A percentile compares a stretch with the other conserved stretches of the same genome.
Conservation (phyloP, 2,329 filamentous ascomycete species). For the Trichoderma breve region DNA sequence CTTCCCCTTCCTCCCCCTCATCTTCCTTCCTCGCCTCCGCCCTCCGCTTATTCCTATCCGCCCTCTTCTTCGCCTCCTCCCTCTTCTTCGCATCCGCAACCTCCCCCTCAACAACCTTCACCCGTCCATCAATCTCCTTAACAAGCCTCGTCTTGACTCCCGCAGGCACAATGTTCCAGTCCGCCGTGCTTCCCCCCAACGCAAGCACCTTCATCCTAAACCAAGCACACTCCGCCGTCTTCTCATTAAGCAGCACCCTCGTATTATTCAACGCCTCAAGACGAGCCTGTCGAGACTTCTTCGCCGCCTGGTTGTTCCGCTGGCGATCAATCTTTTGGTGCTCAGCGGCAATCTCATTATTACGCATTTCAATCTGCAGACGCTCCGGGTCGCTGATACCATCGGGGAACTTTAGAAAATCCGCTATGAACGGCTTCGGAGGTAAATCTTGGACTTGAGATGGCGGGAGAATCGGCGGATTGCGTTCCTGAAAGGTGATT, state of each 20-base stretch:
- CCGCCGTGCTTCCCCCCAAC: constrained; percentile 25
- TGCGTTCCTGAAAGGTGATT: constrained; percentile 23
- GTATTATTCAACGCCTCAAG: constrained; percentile 29
- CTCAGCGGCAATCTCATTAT: constrained; percentile 30
- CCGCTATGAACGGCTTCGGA: constrained; percentile 28
- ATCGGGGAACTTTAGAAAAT: constrained; percentile 24
- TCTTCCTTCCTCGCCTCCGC: constrained; percentile 3
- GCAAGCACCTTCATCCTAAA: constrained; percentile 29
- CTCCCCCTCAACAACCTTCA: constrained; percentile 22
- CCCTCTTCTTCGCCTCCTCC: constrained; percentile 26
- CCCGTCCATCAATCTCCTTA: constrained; percentile 22
- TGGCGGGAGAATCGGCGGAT: constrained; percentile 32
- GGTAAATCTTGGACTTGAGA: constrained; percentile 29
- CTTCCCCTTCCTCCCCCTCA: not conserved
- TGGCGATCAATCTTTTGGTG: constrained; percentile 30
- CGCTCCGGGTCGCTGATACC: constrained; percentile 21
- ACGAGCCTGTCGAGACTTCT: constrained; percentile 35
- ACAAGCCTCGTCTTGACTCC: constrained; percentile 26
- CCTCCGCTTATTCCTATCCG: constrained; percentile 19
- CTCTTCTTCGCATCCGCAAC: constrained; percentile 24
- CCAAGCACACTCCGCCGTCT: constrained; percentile 30
- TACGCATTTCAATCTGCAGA: constrained; percentile 22
- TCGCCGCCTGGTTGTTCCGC: constrained; percentile 41
- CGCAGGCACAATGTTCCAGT: constrained; percentile 25
- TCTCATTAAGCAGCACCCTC: constrained; percentile 26